A percentile compares a stretch with the other conserved stretches of the same genome.
These are phyloP conservation scores for Microbotryum lychnidis-dioicae DNA, from an alignment of 1,284 basidiomycete species.

Conservation along the genomic window DNA sequence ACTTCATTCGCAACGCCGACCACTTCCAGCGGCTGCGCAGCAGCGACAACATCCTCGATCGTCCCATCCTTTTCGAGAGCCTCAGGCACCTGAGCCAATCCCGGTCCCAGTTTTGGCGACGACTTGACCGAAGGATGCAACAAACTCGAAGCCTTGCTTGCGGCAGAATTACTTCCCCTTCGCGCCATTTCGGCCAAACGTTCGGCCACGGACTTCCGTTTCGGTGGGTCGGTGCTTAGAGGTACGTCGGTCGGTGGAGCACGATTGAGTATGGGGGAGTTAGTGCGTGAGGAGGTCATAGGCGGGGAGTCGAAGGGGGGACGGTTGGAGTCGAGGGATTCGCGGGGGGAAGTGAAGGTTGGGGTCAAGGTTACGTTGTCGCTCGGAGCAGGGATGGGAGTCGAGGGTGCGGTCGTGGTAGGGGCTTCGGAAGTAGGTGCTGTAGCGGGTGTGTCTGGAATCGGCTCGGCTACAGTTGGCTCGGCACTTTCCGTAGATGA, in stretches of 20 bases:
- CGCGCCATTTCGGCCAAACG: slow-evolving; percentile 25
- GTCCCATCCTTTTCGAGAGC: not conserved
- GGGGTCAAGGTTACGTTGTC: no score
- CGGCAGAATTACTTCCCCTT: not conserved
- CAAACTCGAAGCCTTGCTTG: not conserved
- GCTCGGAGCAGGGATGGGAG: no score
- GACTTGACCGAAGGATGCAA: not conserved
- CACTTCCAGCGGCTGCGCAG: not conserved
- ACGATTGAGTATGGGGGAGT: no score
- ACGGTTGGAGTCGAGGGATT: no score
- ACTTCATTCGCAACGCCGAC: not conserved
- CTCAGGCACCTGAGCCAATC: not conserved
- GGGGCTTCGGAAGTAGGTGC: not conserved
- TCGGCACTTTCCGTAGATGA: not conserved
- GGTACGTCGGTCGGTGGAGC: not conserved
- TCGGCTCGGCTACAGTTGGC: no score
- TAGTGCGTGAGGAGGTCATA: no score
- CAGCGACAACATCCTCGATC: not conserved
- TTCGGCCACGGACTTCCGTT: slow-evolving; percentile 27
- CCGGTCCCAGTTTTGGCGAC: not conserved
- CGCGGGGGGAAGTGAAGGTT: no score
- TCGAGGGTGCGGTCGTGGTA: not conserved
- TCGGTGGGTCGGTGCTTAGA: slow-evolving; percentile 4
- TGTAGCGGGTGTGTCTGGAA: no score
- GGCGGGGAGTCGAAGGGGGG: no score